Conservation (phyloP, 169 alveolate genomes). For the Cryptosporidium meleagridis region DNA sequence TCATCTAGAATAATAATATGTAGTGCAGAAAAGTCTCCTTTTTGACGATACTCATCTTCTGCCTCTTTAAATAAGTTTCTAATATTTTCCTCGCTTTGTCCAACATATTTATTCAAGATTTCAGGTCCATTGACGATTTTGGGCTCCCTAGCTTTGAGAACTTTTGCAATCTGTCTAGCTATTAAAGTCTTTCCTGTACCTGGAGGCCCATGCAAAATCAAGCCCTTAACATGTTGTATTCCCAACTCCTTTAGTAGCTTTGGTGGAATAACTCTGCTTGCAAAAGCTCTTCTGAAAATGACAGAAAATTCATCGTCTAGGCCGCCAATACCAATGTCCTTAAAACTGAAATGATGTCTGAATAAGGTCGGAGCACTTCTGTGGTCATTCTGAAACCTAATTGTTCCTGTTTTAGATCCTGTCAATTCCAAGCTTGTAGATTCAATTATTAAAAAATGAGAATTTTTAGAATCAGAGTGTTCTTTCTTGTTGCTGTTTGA, state of each 20-base stretch:
- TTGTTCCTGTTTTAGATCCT: constrained; percentile 57
- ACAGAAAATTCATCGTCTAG: constrained; percentile 94
- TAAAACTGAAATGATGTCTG: constrained; percentile 89
- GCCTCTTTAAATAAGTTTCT: constrained; percentile 98
- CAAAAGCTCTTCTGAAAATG: constrained; percentile 99
- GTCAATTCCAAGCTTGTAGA: constrained; percentile 77
- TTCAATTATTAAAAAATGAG: constrained; percentile 74
- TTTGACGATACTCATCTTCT: constrained; percentile 92
- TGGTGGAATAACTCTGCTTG: constrained; percentile 98
- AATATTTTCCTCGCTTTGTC: constrained; percentile 98
- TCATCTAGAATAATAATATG: constrained; percentile 99
- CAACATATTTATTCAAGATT: constrained; percentile 95
- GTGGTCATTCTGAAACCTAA: constrained; percentile 75
- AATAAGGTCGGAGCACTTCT: constrained; percentile 80
- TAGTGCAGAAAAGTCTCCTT: constrained; percentile 95
- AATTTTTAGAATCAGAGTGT: constrained; percentile 60
- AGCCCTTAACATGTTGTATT: constrained; percentile 96
- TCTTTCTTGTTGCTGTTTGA: background rate
- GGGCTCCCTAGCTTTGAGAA: constrained; percentile 95
- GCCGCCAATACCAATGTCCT: constrained; percentile 93
- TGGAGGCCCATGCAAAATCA: constrained; percentile 99
- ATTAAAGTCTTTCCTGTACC: constrained; percentile 99
- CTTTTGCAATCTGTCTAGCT: constrained; percentile 98
- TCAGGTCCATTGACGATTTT: constrained; percentile 92
- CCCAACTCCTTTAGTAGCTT: constrained; percentile 96